phyloP scores from a whole-genome alignment of 305 asterid genomes.

The Fraxinus sp. region DNA sequence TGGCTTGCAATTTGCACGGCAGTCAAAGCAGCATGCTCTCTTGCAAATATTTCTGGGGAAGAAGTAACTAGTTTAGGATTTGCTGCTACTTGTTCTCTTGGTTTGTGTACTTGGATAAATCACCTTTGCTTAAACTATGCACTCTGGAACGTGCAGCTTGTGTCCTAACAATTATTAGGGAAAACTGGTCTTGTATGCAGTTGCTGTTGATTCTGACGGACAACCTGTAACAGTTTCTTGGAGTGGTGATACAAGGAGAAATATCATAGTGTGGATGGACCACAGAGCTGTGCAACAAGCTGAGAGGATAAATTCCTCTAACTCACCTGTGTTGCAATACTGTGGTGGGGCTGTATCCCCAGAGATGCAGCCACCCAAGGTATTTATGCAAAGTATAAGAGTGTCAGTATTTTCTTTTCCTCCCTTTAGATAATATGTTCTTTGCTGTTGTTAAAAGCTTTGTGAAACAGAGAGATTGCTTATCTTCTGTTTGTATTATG shows the following conservation, averaged over 20 bases:
- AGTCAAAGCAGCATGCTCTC: constrained; percentile 74
- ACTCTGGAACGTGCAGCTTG: constrained; percentile 24
- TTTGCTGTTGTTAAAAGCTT: neutral
- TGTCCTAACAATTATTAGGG: constrained; percentile 34
- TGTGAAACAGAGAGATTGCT: neutral
- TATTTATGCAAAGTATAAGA: constrained; percentile 29
- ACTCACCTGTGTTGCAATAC: constrained; percentile 85
- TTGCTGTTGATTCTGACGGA: constrained; percentile 91
- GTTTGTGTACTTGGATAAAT: constrained; percentile 38
- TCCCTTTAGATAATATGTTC: neutral
- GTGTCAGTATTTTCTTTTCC: neutral
- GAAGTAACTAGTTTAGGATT: constrained; percentile 91
- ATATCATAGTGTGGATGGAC: constrained; percentile 98
- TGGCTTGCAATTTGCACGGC: constrained; percentile 99
- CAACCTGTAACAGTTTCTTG: constrained; percentile 92
- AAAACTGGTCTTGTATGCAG: constrained; percentile 53
- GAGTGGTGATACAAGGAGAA: constrained; percentile 89
- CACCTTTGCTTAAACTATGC: constrained; percentile 5
- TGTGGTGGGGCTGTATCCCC: constrained; percentile 98
- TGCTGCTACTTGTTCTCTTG: constrained; percentile 98
- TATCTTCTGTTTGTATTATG: constrained; percentile 14
- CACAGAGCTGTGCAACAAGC: constrained; percentile 96
- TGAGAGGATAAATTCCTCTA: constrained; percentile 78
- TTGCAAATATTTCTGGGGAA: constrained; percentile 66
- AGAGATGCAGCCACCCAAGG: constrained; percentile 99